A percentile compares a stretch with the other conserved stretches of the same genome.
Conservation (phyloP, 1,139 yeast genomes). For the Chernovozyma sophiae-reginae region DNA sequence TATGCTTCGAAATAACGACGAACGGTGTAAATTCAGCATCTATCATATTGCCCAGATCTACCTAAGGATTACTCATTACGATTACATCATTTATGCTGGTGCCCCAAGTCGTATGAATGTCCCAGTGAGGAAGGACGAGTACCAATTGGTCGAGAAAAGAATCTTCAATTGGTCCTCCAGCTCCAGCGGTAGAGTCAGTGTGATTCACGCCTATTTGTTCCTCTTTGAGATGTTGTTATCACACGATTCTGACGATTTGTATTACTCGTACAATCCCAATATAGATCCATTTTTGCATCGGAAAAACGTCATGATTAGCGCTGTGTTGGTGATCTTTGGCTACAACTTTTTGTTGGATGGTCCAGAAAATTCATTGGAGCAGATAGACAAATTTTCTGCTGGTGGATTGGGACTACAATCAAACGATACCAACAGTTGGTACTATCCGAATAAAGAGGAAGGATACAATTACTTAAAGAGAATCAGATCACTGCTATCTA, state of each 20-base stretch:
- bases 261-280: constrained; percentile 40
- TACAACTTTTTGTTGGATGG: constrained; percentile 52
- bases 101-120: constrained; percentile 77
- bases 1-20: not conserved
- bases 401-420: not conserved
- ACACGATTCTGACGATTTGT: constrained; percentile 31
- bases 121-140: constrained; percentile 48
- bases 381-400: not conserved
- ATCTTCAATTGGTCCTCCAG: constrained; percentile 43
- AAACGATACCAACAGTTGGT: constrained; percentile 8
- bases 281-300: constrained; percentile 54
- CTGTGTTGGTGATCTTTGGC: constrained; percentile 55
- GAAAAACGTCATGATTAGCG: constrained; percentile 51
- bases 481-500: constrained; percentile 33
- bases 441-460: constrained; percentile 23
- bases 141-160: constrained; percentile 43
- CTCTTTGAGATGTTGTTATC: constrained; percentile 54
- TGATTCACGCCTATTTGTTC: constrained; percentile 55
- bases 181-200: constrained; percentile 27
- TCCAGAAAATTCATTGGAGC: constrained; percentile 39
- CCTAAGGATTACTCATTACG: constrained; percentile 62
- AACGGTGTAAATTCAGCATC: constrained; percentile 47
- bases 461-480: constrained; percentile 35
- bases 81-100: constrained; percentile 69
- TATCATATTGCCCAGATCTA: constrained; percentile 69